Percentiles rank a stretch among this genome's conserved stretches.
Evolutionary conservation across 1,284 basidiomycete genomes (phyloP).

Genomic region (Cryptococcus sp.): DNA sequence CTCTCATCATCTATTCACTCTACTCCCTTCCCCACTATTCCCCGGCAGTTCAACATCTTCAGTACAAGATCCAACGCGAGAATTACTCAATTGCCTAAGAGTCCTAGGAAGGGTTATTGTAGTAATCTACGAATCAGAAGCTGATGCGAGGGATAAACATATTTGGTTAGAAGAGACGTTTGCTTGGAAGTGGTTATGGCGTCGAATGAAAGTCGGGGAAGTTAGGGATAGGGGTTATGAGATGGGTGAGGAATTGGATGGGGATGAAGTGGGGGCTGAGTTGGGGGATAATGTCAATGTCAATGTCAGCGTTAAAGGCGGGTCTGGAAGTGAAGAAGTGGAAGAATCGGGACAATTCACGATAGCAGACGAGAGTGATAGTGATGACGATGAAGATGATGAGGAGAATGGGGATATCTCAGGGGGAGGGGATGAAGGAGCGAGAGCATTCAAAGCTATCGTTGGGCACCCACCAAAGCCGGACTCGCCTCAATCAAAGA

Average conservation of each 20-base stretch:
- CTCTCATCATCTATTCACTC: constrained; percentile 69
- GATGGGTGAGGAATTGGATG: constrained; percentile 3
- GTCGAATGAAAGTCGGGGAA: constrained; percentile 41
- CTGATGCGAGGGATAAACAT: constrained; percentile 51
- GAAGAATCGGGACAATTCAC: constrained; percentile 22
- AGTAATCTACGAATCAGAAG: constrained; percentile 75
- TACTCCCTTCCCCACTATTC: constrained; percentile 76
- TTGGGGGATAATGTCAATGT: no score
- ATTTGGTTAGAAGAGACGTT: constrained; percentile 21
- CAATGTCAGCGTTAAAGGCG: no score
- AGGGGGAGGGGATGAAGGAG: constrained; percentile 59
- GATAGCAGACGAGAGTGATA: constrained; percentile 41
- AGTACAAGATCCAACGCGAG: constrained; percentile 59
- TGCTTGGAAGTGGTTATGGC: constrained; percentile 22
- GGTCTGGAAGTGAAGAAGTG: neutral
- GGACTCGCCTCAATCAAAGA: constrained; percentile 13
- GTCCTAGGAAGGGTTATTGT: constrained; percentile 82
- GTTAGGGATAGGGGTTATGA: constrained; percentile 60
- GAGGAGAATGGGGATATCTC: constrained; percentile 28
- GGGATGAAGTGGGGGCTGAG: neutral
- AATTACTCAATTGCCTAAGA: constrained; percentile 81
- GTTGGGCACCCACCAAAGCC: constrained; percentile 26
- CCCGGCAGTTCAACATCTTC: constrained; percentile 56
- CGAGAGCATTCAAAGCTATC: constrained; percentile 48
- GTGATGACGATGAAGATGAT: constrained; percentile 57